Conservation (phyloP, 2,329 filamentous ascomycete species). For the Arthroderma uncinatum region DNA sequence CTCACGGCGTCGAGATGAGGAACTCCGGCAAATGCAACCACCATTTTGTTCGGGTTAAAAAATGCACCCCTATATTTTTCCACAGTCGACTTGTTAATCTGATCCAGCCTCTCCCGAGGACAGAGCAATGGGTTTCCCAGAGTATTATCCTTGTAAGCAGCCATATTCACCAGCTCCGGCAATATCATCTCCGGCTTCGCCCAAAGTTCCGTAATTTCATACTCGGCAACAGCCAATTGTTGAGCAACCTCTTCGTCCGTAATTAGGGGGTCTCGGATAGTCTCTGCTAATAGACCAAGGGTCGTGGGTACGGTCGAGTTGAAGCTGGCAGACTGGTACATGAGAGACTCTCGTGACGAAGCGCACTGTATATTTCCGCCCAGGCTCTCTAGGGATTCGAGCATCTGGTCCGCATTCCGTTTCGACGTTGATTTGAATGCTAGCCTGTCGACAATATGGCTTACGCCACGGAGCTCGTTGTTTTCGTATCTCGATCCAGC, state of each 20-base stretch:
- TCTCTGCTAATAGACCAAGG: slow-evolving; percentile 78
- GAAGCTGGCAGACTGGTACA: slow-evolving; percentile 98
- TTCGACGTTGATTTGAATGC: slow-evolving; percentile 80
- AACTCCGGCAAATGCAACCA: slow-evolving; percentile 89
- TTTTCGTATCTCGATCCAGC: slow-evolving; percentile 92
- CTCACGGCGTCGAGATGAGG: slow-evolving; percentile 68
- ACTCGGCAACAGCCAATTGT: slow-evolving; percentile 83
- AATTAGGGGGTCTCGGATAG: slow-evolving; percentile 73
- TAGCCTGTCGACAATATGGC: slow-evolving; percentile 89
- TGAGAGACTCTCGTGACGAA: slow-evolving; percentile 86
- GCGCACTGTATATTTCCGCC: slow-evolving; percentile 97
- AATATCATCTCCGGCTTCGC: slow-evolving; percentile 91
- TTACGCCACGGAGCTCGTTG: slow-evolving; percentile 70
- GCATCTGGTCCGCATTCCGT: slow-evolving; percentile 68
- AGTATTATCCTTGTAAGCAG: slow-evolving; percentile 92
- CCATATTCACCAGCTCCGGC: slow-evolving; percentile 88
- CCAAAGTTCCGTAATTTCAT: slow-evolving; percentile 97
- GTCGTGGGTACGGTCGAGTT: slow-evolving; percentile 80
- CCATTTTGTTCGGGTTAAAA: slow-evolving; percentile 80
- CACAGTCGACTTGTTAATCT: slow-evolving; percentile 64
- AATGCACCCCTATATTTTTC: slow-evolving; percentile 71
- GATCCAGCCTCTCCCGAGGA: slow-evolving; percentile 65
- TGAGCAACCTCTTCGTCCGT: slow-evolving; percentile 76
- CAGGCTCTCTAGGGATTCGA: slow-evolving; percentile 74
- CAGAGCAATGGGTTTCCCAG: slow-evolving; percentile 88